Conservation (phyloP, 2,329 filamentous ascomycete genomes). For the Drechslerella dactyloides region DNA sequence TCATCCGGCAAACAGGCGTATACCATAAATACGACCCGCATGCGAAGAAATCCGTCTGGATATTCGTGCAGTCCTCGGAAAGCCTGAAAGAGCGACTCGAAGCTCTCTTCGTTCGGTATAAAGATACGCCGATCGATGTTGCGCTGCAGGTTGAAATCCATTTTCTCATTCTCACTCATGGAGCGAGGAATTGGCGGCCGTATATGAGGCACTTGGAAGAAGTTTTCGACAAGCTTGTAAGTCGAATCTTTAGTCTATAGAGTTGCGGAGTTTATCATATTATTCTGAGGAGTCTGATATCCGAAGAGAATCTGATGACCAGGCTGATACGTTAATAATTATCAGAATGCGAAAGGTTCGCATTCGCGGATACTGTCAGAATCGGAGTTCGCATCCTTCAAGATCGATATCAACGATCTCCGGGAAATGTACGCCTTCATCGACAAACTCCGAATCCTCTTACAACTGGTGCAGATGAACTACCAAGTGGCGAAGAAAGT, state of each 20-base stretch:
- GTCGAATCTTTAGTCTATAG: background rate
- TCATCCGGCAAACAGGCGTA: constrained; percentile 37
- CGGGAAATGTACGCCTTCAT: constrained; percentile 22
- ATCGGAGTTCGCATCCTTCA: background rate
- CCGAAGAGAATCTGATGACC: too few species aligned
- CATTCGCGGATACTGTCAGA: background rate
- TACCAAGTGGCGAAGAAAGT: constrained; percentile 34
- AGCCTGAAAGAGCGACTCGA: constrained; percentile 34
- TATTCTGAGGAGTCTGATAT: too few species aligned
- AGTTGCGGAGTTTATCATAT: too few species aligned
- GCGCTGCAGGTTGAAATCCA: constrained; percentile 44
- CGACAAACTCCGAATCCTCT: constrained; percentile 23
- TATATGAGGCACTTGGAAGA: constrained; percentile 38
- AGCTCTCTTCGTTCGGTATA: constrained; percentile 25
- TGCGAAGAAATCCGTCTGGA: constrained; percentile 34
- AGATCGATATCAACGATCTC: constrained; percentile 12
- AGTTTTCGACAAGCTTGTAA: constrained; percentile 18
- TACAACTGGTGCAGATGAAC: constrained; percentile 36
- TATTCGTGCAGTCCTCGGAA: constrained; percentile 37
- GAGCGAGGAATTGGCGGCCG: constrained; percentile 36
- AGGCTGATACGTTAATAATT: background rate
- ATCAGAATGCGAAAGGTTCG: constrained; percentile 19
- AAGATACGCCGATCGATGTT: constrained; percentile 35
- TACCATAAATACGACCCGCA: constrained; percentile 47
- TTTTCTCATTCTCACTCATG: constrained; percentile 22